A percentile compares a stretch with the other conserved stretches of the same genome.
Evolutionary conservation across 2,329 filamentous ascomycete genomes (phyloP).

Genomic region (Trichoderma koningiopsis): DNA sequence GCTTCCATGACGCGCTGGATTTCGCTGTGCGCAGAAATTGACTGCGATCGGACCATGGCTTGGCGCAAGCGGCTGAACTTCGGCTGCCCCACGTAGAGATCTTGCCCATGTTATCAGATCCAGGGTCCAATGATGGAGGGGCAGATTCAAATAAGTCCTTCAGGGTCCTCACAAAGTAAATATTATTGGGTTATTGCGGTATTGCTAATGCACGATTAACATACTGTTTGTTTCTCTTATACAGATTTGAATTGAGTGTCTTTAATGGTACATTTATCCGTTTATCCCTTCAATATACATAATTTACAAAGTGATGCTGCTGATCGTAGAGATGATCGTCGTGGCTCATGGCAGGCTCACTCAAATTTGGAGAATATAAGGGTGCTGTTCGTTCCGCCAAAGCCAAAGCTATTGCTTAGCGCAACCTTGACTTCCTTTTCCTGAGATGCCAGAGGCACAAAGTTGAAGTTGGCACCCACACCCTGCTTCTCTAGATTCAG

Average conservation of each 20-base stretch:
- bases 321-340: background rate
- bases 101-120: background rate
- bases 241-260: background rate
- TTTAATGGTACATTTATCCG: background rate
- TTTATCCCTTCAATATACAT: background rate
- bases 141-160: background rate
- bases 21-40: constrained; percentile 23
- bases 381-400: constrained; percentile 93
- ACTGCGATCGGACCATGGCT: background rate
- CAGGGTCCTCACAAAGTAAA: background rate
- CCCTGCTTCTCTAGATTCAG: constrained; percentile 74
- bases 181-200: background rate
- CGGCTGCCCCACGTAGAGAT: constrained; percentile 20
- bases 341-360: background rate
- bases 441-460: constrained; percentile 74
- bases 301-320: background rate
- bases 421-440: constrained; percentile 70
- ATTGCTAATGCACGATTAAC: background rate
- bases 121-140: constrained; percentile 12
- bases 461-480: constrained; percentile 77
- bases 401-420: constrained; percentile 94
- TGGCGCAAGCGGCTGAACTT: constrained; percentile 24
- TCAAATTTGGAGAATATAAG: constrained; percentile 66
- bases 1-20: constrained; percentile 26
- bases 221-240: background rate